A percentile compares a stretch with the other conserved stretches of the same genome.
Evolutionary conservation across 2,329 filamentous ascomycete genomes (phyloP).

Genomic region (Diaporthe ampelina): DNA sequence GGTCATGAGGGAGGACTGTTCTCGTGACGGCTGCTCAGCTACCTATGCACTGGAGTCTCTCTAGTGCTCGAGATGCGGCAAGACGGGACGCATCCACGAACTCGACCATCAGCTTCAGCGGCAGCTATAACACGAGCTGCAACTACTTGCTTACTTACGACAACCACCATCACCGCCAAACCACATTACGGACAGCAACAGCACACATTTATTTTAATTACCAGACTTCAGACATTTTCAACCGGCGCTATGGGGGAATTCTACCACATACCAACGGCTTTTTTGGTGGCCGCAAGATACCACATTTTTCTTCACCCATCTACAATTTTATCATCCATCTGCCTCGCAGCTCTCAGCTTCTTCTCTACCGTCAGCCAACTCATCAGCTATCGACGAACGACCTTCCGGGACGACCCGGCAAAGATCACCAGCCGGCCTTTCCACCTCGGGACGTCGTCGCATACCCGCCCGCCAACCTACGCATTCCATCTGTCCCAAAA

Average conservation of each 20-base stretch:
- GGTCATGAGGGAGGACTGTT: accelerated
- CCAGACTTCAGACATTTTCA: constrained; percentile 21
- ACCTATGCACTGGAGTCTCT: too few species aligned
- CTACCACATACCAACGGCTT: constrained; percentile 12
- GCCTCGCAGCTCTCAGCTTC: not conserved
- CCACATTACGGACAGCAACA: not conserved
- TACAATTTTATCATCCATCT: not conserved
- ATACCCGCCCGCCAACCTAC: not conserved
- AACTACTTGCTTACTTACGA: not conserved
- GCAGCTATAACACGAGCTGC: too few species aligned
- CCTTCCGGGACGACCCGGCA: too few species aligned
- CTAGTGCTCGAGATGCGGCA: not conserved
- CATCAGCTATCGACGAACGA: not conserved
- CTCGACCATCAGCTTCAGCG: too few species aligned
- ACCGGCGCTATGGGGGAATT: constrained; percentile 16
- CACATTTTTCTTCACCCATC: constrained; percentile 6
- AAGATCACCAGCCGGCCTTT: too few species aligned
- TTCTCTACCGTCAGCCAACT: not conserved
- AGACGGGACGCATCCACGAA: not conserved
- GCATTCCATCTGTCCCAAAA: not conserved
- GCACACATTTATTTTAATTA: not conserved
- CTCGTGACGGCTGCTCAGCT: not conserved
- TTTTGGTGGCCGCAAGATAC: constrained; percentile 21
- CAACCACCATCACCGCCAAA: not conserved
- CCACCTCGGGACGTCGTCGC: too few species aligned